Base-by-base conservation (phyloP, 1,284 basidiomycete genomes). In the Marasmius fiardii region DNA sequence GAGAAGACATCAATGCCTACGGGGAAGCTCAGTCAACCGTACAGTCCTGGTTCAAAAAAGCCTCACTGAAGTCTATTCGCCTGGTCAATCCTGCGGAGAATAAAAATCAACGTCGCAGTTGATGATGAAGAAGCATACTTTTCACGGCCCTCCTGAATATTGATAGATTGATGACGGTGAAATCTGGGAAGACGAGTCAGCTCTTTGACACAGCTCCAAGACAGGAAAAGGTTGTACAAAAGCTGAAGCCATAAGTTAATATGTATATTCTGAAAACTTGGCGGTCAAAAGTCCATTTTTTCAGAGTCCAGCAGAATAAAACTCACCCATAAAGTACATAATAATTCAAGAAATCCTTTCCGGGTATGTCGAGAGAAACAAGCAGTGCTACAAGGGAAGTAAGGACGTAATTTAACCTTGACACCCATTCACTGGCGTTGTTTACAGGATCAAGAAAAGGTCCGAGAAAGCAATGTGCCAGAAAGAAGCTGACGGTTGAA, bases 341-440 rank as follows among this genome's bases (percentile, higher is more conserved):
- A 21, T 83, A 83, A 59, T 82, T 72, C 34, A 87, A 67, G 3
- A 83, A 71, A 55, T 73, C 62, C 60, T 78, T 73, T n/a, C 80
- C 80, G 43, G 81, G 79, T 60, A 84, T 70, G 68, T 84, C 68
- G 51, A 85, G 66, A 31, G 78, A 78, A 52, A 86, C 78, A 31
- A 77, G 73, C 37, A 91, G 76, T 23, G 87, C 84, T 53, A 88
- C 77, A 28, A 76, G 69, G 37, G 87, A 78, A 8, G 86, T 90
- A 23, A 78, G 63, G 37, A 91, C 76, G 66, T 90, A 92, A 67
- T 87, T 88, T 43, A 86, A 68, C 54, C 88, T 71, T 50, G 86
- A 88, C 8, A 79, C 78, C 83, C 86, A 87, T 76, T 92, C 88
- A 65, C 83, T 86, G 2, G 88, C 85, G 66, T 93, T 93, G 68